Evolutionary conservation across 75 land plant species (phyloP), one percentile per base, ranked within the genome.

Genomic region (Gnetum montanum): DNA sequence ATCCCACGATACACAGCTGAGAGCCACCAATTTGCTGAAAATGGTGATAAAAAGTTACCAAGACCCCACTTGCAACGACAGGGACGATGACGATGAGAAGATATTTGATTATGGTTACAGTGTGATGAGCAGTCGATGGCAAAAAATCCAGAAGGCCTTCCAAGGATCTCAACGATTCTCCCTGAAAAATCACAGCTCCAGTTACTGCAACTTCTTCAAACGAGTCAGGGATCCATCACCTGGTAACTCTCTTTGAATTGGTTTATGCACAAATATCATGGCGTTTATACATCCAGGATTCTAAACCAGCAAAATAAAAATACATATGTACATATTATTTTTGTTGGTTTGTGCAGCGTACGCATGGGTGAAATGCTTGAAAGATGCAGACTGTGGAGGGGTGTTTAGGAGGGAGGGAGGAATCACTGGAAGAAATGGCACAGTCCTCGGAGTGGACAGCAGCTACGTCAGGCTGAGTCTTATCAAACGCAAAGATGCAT

Each of bases 311-410:
- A n/a, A n/a, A n/a, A n/a, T n/a, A n/a, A n/a, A n/a, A n/a, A n/a
- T n/a, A n/a, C n/a, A n/a, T 88, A 26, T 5, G 3, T n/a, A n/a
- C n/a, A n/a, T n/a, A n/a, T n/a, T n/a, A 6, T 13, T n/a, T n/a
- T n/a, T n/a, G n/a, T n/a, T n/a, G 23, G 0, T 16, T 19, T 20
- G 24, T 24, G 20, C 48, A 46, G 22, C 48, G 46, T 86, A 77
- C 63, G 90, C 77, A 49, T 86, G 90, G 90, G 46, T 86, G 53
- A 72, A 53, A 34, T 86, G 90, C 49, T 68, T 72, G 43, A 69
- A 49, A 27, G 84, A 77, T 12, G 49, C 20, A 43, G 65, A 80
- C 46, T 86, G 90, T 34, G 12, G 25, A 4, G 70, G 46, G 46
- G 72, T 86, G 26, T n/a, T n/a, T n/a, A 63, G 81, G 40, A 59